Evolutionary conservation across 768 basidiomycete species (phyloP), one percentile per base, ranked within the genome.

Genomic region (Trametes meyenii): DNA sequence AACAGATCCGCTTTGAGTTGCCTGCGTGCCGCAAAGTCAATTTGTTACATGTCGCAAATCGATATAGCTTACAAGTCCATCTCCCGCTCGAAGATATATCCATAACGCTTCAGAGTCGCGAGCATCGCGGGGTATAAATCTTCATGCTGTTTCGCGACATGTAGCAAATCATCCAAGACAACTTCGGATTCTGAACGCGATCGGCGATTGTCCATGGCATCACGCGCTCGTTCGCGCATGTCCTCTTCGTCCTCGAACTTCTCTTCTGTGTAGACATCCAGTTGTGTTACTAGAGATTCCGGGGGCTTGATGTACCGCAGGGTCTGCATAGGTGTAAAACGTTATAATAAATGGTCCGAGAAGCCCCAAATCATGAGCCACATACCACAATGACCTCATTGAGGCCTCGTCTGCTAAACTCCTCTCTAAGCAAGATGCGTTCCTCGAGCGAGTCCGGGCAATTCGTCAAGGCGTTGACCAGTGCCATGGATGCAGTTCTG

Each of bases 171-270:
- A 36, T 86, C 81, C 36, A 92, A 69, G 2, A 80, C 80, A 2
- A 76, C 69, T 53, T 83, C 84, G 0, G 84, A 81, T 33, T 87
- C 87, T 2, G 82, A 82, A 12, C 61, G 55, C 3, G 69, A 50
- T 36, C 63, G 72, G 19, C 62, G 67, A 50, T 71, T 65, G 54
- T 63, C 64, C 43, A 79, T 71, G 38, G 74, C 69, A 55, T 66
- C 75, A n/a, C 72, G 79, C 39, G 83, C 78, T 38, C 85, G 82
- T 64, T 94, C 87, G 40, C 86, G 85, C 74, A 92, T 81, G 51
- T 95, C 91, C 69, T 90, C 87, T 71, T 92, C 90, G 70, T 97
- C 94, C 67, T 96, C 94, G 46, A 88, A 90, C 66, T 92, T 91
- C 72, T 96, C 94, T 63, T 96, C 94, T 0, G 84, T 82, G 67